Percentiles rank a stretch among this genome's conserved stretches.
These are phyloP conservation scores for Populus simonii DNA, from an alignment of 345 rosid species.

Conservation along the genomic window DNA sequence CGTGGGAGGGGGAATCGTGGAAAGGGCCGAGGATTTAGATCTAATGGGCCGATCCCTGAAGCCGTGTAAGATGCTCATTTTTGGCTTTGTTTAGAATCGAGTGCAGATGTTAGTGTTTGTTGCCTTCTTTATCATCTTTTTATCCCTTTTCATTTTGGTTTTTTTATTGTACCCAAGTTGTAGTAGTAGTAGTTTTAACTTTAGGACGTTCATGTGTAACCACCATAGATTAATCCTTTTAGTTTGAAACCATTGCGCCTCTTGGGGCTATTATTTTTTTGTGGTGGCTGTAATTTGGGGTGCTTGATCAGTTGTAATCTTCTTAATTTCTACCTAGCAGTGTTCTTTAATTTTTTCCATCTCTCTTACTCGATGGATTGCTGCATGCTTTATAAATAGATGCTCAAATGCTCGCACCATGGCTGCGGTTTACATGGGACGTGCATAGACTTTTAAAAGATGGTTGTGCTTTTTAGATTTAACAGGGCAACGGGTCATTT, in stretches of 20 bases:
- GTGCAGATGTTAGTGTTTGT: neutral
- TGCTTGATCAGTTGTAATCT: constrained; percentile 33
- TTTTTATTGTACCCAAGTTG: constrained; percentile 3
- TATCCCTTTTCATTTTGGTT: constrained; percentile 13
- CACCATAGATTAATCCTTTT: constrained; percentile 17
- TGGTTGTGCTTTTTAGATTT: too few relatives aligned
- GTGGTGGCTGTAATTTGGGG: constrained; percentile 34
- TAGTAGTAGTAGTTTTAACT: constrained; percentile 11
- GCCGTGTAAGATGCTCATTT: constrained; percentile 40
- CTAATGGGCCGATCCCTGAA: constrained; percentile 53
- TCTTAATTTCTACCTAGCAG: constrained; percentile 31
- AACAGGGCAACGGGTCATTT: too few relatives aligned
- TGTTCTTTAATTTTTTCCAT: constrained; percentile 40
- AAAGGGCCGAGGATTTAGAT: constrained; percentile 62
- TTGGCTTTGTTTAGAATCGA: constrained; percentile 2
- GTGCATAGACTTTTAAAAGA: too few relatives aligned
- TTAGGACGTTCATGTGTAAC: constrained; percentile 16
- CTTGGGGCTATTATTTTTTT: neutral
- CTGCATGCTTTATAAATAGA: neutral
- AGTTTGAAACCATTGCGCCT: constrained; percentile 6
- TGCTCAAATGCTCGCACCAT: too few relatives aligned
- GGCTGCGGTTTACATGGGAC: too few relatives aligned
- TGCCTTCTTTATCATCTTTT: constrained; percentile 27
- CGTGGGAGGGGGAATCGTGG: constrained; percentile 50
- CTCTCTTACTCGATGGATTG: neutral